Percentiles rank a stretch among this genome's conserved stretches.
These are phyloP conservation scores for Panaeolus papilionaceus DNA, from an alignment of 768 basidiomycete genomes.

Conservation along the genomic window DNA sequence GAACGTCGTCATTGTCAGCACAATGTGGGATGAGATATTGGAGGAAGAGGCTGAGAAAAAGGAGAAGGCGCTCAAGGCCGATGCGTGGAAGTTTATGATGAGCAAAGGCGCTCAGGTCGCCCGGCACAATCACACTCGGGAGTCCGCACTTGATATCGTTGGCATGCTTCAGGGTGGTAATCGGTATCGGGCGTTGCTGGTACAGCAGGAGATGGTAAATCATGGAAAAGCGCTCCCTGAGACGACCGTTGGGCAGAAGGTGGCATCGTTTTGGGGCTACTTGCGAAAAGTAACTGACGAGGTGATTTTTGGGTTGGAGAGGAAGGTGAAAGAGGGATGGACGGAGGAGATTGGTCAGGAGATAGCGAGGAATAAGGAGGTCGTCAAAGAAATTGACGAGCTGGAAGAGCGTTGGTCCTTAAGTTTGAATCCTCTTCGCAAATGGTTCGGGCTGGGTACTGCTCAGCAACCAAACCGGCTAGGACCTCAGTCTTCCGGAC, in stretches of 20 bases:
- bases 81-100: constrained; percentile 25
- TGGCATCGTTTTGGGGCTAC: neutral
- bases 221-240: constrained; percentile 14
- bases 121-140: constrained; percentile 3
- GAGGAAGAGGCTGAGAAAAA: constrained; percentile 10
- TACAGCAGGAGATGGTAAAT: constrained; percentile 20
- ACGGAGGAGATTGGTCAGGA: neutral
- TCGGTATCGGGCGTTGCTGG: constrained; percentile 2
- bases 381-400: neutral
- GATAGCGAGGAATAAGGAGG: neutral
- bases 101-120: neutral
- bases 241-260: constrained; percentile 17
- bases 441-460: neutral
- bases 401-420: neutral
- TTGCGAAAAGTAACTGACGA: neutral
- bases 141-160: constrained; percentile 14
- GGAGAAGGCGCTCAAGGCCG: constrained; percentile 16
- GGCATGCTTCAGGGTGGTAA: neutral
- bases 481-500: no score
- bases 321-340: neutral
- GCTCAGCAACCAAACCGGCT: neutral
- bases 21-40: constrained; percentile 47
- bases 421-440: neutral
- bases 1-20: constrained; percentile 56
- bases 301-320: neutral